A percentile compares a stretch with the other conserved stretches of the same genome.
Evolutionary conservation across 1,139 yeast genomes (phyloP).

Genomic region (Pichia sp.): DNA sequence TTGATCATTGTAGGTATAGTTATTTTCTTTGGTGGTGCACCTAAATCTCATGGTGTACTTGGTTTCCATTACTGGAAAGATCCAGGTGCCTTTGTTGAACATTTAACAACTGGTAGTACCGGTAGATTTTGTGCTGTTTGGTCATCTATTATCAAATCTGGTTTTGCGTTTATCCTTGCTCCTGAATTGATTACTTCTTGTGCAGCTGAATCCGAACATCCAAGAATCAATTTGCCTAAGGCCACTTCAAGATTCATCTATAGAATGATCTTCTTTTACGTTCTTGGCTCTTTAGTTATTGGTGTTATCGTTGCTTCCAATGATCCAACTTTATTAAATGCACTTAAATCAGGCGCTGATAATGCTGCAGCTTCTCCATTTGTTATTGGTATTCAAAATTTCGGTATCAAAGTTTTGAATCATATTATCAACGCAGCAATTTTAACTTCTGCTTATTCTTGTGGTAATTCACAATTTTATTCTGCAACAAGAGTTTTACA

Average conservation of each 20-base stretch:
- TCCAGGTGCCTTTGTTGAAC: slow-evolving; percentile 32
- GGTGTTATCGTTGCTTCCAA: slow-evolving; percentile 28
- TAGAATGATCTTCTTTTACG: slow-evolving; percentile 42
- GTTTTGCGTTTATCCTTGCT: slow-evolving; percentile 56
- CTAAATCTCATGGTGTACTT: slow-evolving; percentile 26
- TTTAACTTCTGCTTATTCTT: slow-evolving; percentile 35
- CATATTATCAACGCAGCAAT: slow-evolving; percentile 37
- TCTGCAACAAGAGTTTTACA: slow-evolving; percentile 34
- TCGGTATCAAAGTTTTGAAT: slow-evolving; percentile 29
- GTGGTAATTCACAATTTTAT: slow-evolving; percentile 35
- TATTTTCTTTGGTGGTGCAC: slow-evolving; percentile 38
- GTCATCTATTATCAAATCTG: slow-evolving; percentile 58
- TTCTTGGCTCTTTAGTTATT: slow-evolving; percentile 38
- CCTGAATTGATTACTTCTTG: slow-evolving; percentile 30
- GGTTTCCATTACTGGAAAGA: slow-evolving; percentile 35
- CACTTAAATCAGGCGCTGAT: slow-evolving; percentile 10
- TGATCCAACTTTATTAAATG: slow-evolving; percentile 13
- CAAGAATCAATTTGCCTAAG: slow-evolving; percentile 39
- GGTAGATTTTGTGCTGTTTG: slow-evolving; percentile 70
- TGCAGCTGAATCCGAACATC: slow-evolving; percentile 40
- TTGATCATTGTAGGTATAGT: slow-evolving; percentile 31
- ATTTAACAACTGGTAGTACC: slow-evolving; percentile 44
- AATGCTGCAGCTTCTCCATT: slow-evolving; percentile 43
- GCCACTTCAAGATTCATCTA: slow-evolving; percentile 40
- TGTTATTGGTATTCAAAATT: slow-evolving; percentile 40